phyloP scores from a whole-genome alignment of 1,284 basidiomycete genomes.

The Anthracocystis panici-leucophaei region DNA sequence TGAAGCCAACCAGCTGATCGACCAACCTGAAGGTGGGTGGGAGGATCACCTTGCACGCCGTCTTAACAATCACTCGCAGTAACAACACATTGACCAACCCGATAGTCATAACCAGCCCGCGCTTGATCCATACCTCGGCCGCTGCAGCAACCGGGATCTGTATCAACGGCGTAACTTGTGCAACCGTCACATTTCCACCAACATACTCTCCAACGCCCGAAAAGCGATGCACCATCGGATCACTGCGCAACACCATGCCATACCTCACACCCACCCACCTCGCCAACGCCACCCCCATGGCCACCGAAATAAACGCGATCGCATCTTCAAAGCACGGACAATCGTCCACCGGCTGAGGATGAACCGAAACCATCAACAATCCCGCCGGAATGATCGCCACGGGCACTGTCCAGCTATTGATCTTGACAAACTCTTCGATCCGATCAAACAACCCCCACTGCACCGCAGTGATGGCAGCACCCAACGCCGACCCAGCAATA shows the following conservation, averaged over 20 bases:
- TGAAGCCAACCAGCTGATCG: conserved; percentile 53
- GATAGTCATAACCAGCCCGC: conserved; percentile 73
- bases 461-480: conserved; percentile 57
- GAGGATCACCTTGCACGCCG: conserved; percentile 51
- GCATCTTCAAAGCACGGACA: conserved; percentile 99
- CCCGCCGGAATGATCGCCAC: conserved; percentile 76
- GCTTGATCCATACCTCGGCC: conserved; percentile 27
- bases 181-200: not conserved
- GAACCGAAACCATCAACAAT: conserved; percentile 81
- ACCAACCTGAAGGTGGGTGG: conserved; percentile 57
- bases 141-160: conserved; percentile 25
- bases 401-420: conserved; percentile 74
- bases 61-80: conserved; percentile 78
- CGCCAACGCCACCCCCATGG: conserved; percentile 80
- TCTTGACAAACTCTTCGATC: conserved; percentile 71
- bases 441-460: conserved; percentile 71
- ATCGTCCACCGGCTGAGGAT: conserved; percentile 88
- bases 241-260: conserved; percentile 23
- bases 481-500: conserved; percentile 64
- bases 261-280: conserved; percentile 73
- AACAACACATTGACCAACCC: conserved; percentile 77
- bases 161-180: conserved; percentile 16
- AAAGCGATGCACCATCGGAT: conserved; percentile 33
- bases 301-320: conserved; percentile 88
- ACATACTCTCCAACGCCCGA: conserved; percentile 1